Base-by-base conservation (phyloP, 176 grass and related monocot species). In the Musa acuminata region DNA sequence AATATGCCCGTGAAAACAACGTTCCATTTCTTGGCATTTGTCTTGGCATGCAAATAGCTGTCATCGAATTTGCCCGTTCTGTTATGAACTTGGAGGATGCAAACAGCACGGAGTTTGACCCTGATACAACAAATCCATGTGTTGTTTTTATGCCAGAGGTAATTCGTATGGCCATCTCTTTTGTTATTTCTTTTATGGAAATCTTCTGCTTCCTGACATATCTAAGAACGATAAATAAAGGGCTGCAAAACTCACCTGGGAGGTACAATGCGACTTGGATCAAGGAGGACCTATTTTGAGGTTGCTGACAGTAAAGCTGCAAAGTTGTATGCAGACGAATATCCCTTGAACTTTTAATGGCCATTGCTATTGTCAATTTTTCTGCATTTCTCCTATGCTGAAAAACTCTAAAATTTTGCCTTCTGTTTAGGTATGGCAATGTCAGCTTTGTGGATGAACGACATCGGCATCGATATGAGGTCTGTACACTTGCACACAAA, bases 191-290 rank as follows among this genome's bases (percentile, higher is more conserved):
- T 13, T 14, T 63, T 12, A 13, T 53, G 1, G 13, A 26, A 43
- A 26, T 53, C 51, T 57, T 74, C 11, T 74, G 51, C 25, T 57
- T 12, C 13, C 72, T 55, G 25, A 55, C 22, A 74, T 74, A 11
- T 72, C 51, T 55, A 17, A 29, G 51, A 27, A 49, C 53, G 75
- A 52, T 19, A 21, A 50, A 8, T 64, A 4, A 74, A 99, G 96
- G 96, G 88, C 21, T 99, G 91, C 43, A 94, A 82, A 91, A 99
- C 91, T 53, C 96, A 99, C 53, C 91, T 94, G 96, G 96, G 96
- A 27, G 96, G 86, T 26, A 99, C 96, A 53, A 99, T 99, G 96
- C 90, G 88, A 59, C 91, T 99, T 77, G 96, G 96, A 77, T 94
- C 96, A 71, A 94, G 96, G 62, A 99, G 88, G 72, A 99, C 96